Base-by-base conservation (phyloP, 140 eudicot genomes). In the Oenanthe javanica region DNA sequence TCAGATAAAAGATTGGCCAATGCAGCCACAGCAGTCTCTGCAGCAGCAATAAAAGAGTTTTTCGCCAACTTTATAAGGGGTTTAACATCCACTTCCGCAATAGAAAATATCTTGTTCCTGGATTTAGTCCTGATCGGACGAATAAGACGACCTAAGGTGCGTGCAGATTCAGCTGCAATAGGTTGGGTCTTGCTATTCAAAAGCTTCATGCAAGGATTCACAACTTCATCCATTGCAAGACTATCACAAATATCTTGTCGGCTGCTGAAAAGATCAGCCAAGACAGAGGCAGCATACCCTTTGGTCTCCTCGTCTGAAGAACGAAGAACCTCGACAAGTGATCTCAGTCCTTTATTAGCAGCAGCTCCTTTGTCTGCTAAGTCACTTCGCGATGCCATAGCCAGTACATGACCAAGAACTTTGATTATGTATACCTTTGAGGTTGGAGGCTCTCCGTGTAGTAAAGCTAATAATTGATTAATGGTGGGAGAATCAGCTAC, bases 11-110 rank as follows among this genome's bases (percentile, higher is more conserved):
- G 87, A 87, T 92, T 92, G 64, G 96, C 96, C 72, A 92, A 74
- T 27, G 97, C 91, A 78, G 91, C 89, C 81, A 92, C 87, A 9
- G 97, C 97, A 67, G 93, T 87, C 81, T 87, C 97, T 72, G 97
- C 97, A 80, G 93, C 87, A 80, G 87, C 90, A 86, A 90, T 84
- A 50, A 92, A 90, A 45, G 97, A 87, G 25, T 96, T 90, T 83
- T 90, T 92, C 1, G 96, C 97, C 83, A 92, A 75, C 85, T 87
- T 90, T 81, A 92, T 92, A 61, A 92, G 79, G 78, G 96, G 93
- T 85, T 82, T 86, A 72, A 92, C 90, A 79, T 87, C 91, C 27
- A 91, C 93, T 78, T 92, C 90, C 9, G 89, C 84, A 74, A 90
- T 86, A 85, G 78, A 89, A 67, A 90, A 83, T 87, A 85, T 90